Evolutionary conservation across 257 asterid species (phyloP), one percentile per base, ranked within the genome.

Genomic region (Vinca minor): DNA sequence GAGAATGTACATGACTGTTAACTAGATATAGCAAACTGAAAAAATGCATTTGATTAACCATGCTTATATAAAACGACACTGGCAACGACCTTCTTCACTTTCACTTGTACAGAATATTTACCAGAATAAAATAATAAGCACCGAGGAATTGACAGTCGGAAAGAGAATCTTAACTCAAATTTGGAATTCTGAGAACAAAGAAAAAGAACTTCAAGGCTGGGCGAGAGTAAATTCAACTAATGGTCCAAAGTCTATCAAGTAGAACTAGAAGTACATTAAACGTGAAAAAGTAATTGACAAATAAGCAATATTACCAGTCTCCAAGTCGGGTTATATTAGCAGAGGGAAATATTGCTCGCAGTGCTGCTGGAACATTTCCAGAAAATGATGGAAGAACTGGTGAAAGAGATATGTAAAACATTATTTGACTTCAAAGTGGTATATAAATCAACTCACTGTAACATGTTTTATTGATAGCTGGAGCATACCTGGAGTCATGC

Each of bases 301-400:
- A 5, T 0, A 5, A 34, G 26, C 48, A 66, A 70, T 65, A 66
- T n/a, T 89, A 92, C 98, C 98, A 92, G 78, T 92, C 91, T 31
- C 98, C 98, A 38, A 92, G 96, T 67, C 91, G 78, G 75, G 78
- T 89, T 54, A 92, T 92, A 73, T 84, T 92, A 59, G 98, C 96
- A 11, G 80, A 79, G 38, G 98, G 95, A 34, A 83, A 89, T 47
- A 73, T 85, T 69, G 77, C 78, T 80, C 87, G 87, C 42, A 92
- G 46, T 44, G 91, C 93, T 66, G 95, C 96, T 49, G 98, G 98
- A 78, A 92, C 95, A 85, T 87, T 92, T 74, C 98, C 98, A 75
- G 98, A 92, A 76, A 92, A 92, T 53, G 98, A 89, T 64, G 97
- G 98, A 65, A 92, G 98, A 71, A 92, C 98, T 92, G 73, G 57